Percentiles rank a stretch among this genome's conserved stretches.
phyloP scores from a whole-genome alignment of 345 rosid species.

The Zanthoxylum bungeanum region DNA sequence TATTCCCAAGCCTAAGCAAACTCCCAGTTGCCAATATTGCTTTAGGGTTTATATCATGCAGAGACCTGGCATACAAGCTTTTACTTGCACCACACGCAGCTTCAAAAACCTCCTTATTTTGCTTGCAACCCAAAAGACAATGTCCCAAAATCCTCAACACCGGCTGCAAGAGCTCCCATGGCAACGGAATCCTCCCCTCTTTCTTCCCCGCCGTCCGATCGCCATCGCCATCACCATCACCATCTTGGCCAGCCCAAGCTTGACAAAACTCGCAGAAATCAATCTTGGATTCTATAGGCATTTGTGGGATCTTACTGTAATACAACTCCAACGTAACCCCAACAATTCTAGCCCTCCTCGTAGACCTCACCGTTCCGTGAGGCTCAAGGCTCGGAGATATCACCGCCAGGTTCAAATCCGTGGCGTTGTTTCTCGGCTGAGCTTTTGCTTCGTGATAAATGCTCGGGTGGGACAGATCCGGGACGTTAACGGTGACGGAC shows the following conservation, averaged over 20 bases:
- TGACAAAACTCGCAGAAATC: slow-evolving; percentile 69
- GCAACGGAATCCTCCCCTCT: slow-evolving; percentile 48
- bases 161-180: slow-evolving; percentile 87
- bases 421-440: slow-evolving; percentile 30
- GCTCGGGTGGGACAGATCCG: slow-evolving; percentile 70
- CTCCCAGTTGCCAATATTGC: slow-evolving; percentile 73
- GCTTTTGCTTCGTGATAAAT: slow-evolving; percentile 68
- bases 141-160: slow-evolving; percentile 69
- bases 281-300: slow-evolving; percentile 61
- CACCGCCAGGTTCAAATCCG: slow-evolving; percentile 61
- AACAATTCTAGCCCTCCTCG: slow-evolving; percentile 62
- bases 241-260: slow-evolving; percentile 58
- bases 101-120: slow-evolving; percentile 32
- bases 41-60: slow-evolving; percentile 66
- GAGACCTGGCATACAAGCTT: slow-evolving; percentile 52
- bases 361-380: slow-evolving; percentile 70
- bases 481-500: slow-evolving; percentile 58
- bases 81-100: slow-evolving; percentile 49
- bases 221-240: slow-evolving; percentile 13
- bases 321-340: slow-evolving; percentile 79
- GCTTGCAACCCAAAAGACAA: slow-evolving; percentile 51
- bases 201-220: slow-evolving; percentile 7
- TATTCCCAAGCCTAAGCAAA: slow-evolving; percentile 51
- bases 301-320: slow-evolving; percentile 44
- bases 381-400: slow-evolving; percentile 74